Evolutionary conservation across 2,329 filamentous ascomycete species (phyloP).

Genomic region (Podosphaera aphanis): DNA sequence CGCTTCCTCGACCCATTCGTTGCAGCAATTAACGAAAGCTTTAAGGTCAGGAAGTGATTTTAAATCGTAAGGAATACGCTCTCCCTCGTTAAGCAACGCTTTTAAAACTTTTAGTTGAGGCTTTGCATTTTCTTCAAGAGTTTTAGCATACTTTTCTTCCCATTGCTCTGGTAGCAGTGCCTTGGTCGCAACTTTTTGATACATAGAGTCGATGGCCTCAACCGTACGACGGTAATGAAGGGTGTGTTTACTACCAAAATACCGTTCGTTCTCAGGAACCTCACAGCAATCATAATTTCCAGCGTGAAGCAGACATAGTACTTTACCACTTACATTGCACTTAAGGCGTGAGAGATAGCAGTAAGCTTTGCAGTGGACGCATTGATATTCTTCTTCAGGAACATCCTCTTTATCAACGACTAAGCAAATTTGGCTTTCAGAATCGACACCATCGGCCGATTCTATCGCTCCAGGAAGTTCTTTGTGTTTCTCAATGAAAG

Average conservation of each 20-base stretch:
- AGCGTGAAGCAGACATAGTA: slow-evolving; percentile 62
- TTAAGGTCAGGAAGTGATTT: slow-evolving; percentile 60
- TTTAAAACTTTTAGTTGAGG: slow-evolving; percentile 74
- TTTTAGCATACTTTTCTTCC: slow-evolving; percentile 70
- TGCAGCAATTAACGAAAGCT: slow-evolving; percentile 84
- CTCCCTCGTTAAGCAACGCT: slow-evolving; percentile 69
- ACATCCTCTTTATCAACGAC: slow-evolving; percentile 50
- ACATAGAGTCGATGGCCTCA: slow-evolving; percentile 39
- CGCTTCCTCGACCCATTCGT: slow-evolving; percentile 94
- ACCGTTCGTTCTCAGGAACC: slow-evolving; percentile 38
- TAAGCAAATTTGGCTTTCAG: slow-evolving; percentile 34
- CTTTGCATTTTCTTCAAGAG: slow-evolving; percentile 61
- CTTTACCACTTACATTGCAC: slow-evolving; percentile 59
- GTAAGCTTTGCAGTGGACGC: slow-evolving; percentile 76
- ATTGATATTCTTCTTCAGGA: slow-evolving; percentile 80
- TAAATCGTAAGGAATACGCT: slow-evolving; percentile 82
- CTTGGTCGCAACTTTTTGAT: slow-evolving; percentile 65
- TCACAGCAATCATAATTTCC: slow-evolving; percentile 65
- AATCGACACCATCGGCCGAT: slow-evolving; percentile 10
- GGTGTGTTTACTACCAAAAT: slow-evolving; percentile 44
- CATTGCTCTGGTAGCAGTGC: slow-evolving; percentile 67
- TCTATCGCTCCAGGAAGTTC: slow-evolving; percentile 20
- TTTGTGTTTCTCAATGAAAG: slow-evolving; percentile 44
- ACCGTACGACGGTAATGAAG: slow-evolving; percentile 58
- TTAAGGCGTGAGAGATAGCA: slow-evolving; percentile 77